Evolutionary conservation across 192 early-diverging fungal species (phyloP).

Genomic region (Coemansia sp.): DNA sequence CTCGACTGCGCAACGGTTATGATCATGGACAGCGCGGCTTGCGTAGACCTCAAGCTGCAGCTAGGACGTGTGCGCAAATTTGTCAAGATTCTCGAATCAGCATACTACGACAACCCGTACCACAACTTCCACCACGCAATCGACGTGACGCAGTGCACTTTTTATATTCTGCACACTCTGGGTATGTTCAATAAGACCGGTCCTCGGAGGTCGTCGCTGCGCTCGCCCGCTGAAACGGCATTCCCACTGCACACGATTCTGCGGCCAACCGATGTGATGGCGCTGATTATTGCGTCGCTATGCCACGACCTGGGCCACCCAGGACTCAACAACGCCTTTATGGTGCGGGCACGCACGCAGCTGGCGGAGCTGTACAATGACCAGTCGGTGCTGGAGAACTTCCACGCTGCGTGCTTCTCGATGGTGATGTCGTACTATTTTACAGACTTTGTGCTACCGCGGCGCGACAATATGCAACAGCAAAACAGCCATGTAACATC

Average conservation of each 20-base stretch:
- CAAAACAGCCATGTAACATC: constrained; percentile 3
- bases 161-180: constrained; percentile 72
- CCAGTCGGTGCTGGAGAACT: constrained; percentile 88
- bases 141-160: constrained; percentile 89
- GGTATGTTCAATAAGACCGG: constrained; percentile 52
- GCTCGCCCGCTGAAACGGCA: constrained; percentile 38
- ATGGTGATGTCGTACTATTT: constrained; percentile 55
- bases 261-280: constrained; percentile 63
- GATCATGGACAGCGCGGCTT: constrained; percentile 62
- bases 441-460: constrained; percentile 41
- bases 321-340: constrained; percentile 91
- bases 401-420: constrained; percentile 79
- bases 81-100: constrained; percentile 45
- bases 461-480: constrained; percentile 1
- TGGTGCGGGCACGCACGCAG: constrained; percentile 77
- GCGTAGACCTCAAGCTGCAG: constrained; percentile 58
- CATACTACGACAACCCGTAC: constrained; percentile 74
- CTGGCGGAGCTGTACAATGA: constrained; percentile 92
- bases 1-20: constrained; percentile 67
- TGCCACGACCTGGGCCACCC: constrained; percentile 88
- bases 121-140: constrained; percentile 96
- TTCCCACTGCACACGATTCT: constrained; percentile 49
- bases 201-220: constrained; percentile 42
- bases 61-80: constrained; percentile 54
- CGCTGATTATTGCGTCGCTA: constrained; percentile 70